Evolutionary conservation across 2,329 filamentous ascomycete species (phyloP).

Genomic region (Neobulgaria alba): DNA sequence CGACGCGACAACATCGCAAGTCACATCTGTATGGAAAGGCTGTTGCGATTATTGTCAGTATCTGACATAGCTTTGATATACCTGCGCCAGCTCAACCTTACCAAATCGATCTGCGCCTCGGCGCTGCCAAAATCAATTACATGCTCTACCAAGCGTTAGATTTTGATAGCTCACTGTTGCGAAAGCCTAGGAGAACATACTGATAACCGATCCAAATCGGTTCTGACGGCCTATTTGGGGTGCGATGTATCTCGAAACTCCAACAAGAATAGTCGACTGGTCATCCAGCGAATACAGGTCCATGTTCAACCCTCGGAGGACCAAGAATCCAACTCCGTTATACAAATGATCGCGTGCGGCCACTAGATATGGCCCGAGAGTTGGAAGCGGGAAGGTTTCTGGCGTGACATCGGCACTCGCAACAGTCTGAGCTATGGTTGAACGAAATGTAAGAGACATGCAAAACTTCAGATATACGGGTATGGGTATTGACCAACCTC

Average conservation of each 20-base stretch:
- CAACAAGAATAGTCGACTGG: slow-evolving; percentile 34
- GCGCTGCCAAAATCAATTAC: slow-evolving; percentile 50
- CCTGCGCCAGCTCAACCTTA: too few species aligned
- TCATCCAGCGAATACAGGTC: slow-evolving; percentile 31
- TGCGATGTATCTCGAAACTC: slow-evolving; percentile 35
- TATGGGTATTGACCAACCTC: too few species aligned
- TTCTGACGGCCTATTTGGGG: slow-evolving; percentile 34
- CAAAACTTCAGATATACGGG: too few species aligned
- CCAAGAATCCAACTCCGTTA: slow-evolving; percentile 34
- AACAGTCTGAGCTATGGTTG: too few species aligned
- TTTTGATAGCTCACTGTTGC: slow-evolving; percentile 37
- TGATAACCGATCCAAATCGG: too few species aligned
- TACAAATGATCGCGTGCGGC: slow-evolving; percentile 32
- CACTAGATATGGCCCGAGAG: slow-evolving; percentile 27
- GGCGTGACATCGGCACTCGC: too few species aligned
- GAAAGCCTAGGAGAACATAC: slow-evolving; percentile 29
- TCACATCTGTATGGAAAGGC: slow-evolving; percentile 50
- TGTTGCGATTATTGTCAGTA: slow-evolving; percentile 52
- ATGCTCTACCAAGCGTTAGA: slow-evolving; percentile 47
- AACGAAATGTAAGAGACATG: too few species aligned
- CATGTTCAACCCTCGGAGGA: slow-evolving; percentile 35
- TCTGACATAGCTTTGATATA: slow-evolving; percentile 52
- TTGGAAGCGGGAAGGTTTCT: slow-evolving; percentile 36
- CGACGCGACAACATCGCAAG: slow-evolving; percentile 44
- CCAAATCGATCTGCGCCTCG: slow-evolving; percentile 40